These are phyloP conservation scores for Amanita subjunquillea DNA, from an alignment of 768 basidiomycete species.

Conservation along the genomic window DNA sequence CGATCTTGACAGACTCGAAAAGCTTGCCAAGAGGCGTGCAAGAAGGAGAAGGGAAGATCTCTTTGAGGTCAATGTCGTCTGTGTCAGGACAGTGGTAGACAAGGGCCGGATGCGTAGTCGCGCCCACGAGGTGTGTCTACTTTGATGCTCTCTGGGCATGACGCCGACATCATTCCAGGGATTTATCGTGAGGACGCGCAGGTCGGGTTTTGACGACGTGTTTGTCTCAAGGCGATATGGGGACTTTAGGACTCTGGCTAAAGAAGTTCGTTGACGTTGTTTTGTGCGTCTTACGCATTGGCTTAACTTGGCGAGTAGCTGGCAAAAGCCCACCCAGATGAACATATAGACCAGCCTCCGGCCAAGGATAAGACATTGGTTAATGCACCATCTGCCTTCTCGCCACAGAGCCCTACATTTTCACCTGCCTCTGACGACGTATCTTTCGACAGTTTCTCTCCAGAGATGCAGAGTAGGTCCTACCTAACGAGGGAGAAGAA, in stretches of 20 bases:
- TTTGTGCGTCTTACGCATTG: neutral
- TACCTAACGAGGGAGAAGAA: conserved; percentile 89
- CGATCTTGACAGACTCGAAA: conserved; percentile 74
- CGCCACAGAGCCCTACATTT: conserved; percentile 16
- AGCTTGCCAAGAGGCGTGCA: conserved; percentile 53
- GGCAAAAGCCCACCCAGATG: conserved; percentile 76
- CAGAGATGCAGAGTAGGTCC: conserved; percentile 13
- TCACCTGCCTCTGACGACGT: conserved; percentile 9
- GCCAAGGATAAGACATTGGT: conserved; percentile 78
- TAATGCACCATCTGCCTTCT: conserved; percentile 28
- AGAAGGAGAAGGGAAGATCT: conserved; percentile 40
- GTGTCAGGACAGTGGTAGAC: conserved; percentile 74
- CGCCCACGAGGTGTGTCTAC: conserved; percentile 66
- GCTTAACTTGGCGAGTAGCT: conserved; percentile 38
- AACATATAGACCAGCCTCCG: conserved; percentile 74
- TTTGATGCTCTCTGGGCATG: conserved; percentile 5
- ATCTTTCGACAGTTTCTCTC: neutral
- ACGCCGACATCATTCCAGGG: conserved; percentile 40
- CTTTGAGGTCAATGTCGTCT: conserved; percentile 89
- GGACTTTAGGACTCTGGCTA: conserved; percentile 83
- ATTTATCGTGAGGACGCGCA: conserved; percentile 86
- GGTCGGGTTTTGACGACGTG: conserved; percentile 61
- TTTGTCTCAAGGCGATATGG: conserved; percentile 92
- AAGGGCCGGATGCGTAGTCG: conserved; percentile 81
- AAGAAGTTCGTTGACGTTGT: conserved; percentile 45